A percentile compares a stretch with the other conserved stretches of the same genome.
phyloP scores from a whole-genome alignment of 2,329 filamentous ascomycete genomes.

The Thelonectria rubi region DNA sequence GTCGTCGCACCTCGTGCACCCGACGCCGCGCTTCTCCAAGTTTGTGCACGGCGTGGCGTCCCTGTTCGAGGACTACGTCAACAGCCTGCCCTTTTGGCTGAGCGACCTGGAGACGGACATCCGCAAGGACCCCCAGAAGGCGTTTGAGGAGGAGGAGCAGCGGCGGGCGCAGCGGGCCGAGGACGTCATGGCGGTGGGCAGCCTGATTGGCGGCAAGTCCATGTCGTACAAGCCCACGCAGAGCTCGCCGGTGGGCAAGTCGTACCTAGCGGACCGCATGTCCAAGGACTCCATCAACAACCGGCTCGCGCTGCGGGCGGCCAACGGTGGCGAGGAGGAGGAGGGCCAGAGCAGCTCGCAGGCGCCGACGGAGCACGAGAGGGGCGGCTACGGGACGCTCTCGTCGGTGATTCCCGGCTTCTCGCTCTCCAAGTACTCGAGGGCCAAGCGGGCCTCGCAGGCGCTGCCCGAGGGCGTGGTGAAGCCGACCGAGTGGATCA shows the following conservation, averaged over 20 bases:
- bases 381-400: conserved; percentile 64
- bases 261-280: conserved; percentile 67
- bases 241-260: conserved; percentile 74
- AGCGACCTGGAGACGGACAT: conserved; percentile 93
- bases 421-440: conserved; percentile 80
- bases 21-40: conserved; percentile 91
- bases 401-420: conserved; percentile 83
- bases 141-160: conserved; percentile 92
- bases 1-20: conserved; percentile 89
- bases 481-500: conserved; percentile 88
- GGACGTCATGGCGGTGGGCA: conserved; percentile 89
- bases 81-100: conserved; percentile 96
- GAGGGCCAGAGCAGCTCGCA: conserved; percentile 49
- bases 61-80: conserved; percentile 95
- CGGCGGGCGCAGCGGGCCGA: conserved; percentile 82
- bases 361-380: conserved; percentile 47
- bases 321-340: conserved; percentile 42
- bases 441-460: conserved; percentile 58
- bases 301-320: conserved; percentile 34
- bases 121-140: conserved; percentile 87
- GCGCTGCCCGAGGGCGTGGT: conserved; percentile 86
- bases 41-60: conserved; percentile 93
- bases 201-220: conserved; percentile 73
- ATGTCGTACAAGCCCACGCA: conserved; percentile 66
- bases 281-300: conserved; percentile 48